Conservation (phyloP, 208 protist genomes). For the Trichomonas vaginalis region DNA sequence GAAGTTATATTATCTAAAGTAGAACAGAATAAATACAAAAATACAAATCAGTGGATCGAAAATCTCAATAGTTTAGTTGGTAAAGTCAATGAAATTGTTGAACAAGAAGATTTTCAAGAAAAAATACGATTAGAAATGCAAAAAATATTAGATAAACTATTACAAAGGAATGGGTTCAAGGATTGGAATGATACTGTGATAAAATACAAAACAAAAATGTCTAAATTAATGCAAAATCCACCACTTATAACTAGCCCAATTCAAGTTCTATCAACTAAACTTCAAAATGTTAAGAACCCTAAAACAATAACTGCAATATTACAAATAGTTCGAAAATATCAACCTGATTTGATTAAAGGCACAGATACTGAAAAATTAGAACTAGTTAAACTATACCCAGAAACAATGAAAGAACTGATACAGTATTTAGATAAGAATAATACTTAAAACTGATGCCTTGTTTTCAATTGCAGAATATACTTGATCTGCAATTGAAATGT, state of each 20-base stretch:
- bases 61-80: background rate
- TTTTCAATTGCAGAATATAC: too few relatives aligned
- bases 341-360: background rate
- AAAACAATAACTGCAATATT: background rate
- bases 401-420: background rate
- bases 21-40: background rate
- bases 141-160: background rate
- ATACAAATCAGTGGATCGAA: background rate
- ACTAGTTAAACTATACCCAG: background rate
- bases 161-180: background rate
- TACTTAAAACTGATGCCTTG: too few relatives aligned
- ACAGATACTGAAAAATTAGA: background rate
- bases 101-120: background rate
- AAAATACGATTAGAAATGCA: background rate
- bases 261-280: background rate
- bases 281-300: background rate
- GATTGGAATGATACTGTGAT: background rate
- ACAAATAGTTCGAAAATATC: background rate
- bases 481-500: too few relatives aligned
- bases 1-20: too few relatives aligned
- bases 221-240: background rate
- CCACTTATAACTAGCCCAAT: background rate
- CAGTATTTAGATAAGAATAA: background rate
- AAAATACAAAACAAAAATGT: background rate
- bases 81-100: background rate